phyloP scores from a whole-genome alignment of 1,284 basidiomycete species.

The Macrocystidia cucumis region DNA sequence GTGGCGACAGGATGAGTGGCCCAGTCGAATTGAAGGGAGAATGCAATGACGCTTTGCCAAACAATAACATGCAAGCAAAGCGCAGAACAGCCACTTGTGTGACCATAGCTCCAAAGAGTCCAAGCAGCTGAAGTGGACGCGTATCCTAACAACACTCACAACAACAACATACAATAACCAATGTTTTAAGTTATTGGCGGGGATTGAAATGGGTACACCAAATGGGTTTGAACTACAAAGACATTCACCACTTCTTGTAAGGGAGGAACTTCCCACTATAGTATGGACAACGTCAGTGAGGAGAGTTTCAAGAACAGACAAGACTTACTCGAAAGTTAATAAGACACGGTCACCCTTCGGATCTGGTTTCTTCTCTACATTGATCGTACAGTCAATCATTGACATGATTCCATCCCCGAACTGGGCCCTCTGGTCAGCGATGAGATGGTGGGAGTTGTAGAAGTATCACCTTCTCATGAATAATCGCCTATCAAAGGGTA shows the following conservation, averaged over 20 bases:
- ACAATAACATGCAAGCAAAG: not conserved
- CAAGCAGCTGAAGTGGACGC: not conserved
- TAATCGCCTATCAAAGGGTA: slow-evolving; percentile 73
- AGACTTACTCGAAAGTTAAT: slow-evolving; percentile 74
- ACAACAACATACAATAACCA: not conserved
- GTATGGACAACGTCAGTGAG: slow-evolving; percentile 3
- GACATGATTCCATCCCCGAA: slow-evolving; percentile 92
- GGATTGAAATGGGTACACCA: slow-evolving; percentile 2
- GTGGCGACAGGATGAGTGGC: no score
- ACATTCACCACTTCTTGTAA: slow-evolving; percentile 57
- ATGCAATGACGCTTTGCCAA: no score
- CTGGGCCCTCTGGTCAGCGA: no score
- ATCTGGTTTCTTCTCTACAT: slow-evolving; percentile 66
- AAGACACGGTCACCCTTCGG: slow-evolving; percentile 81
- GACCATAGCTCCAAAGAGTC: not conserved
- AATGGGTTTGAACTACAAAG: not conserved
- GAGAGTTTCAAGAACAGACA: slow-evolving; percentile 3
- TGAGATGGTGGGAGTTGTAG: no score
- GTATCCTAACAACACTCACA: not conserved
- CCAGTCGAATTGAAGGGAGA: no score
- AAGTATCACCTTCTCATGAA: slow-evolving; percentile 89
- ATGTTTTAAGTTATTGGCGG: not conserved
- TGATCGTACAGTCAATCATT: slow-evolving; percentile 80
- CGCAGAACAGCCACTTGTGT: not conserved
- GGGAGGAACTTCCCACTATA: slow-evolving; percentile 67